These are phyloP conservation scores for Cicer arietinum DNA, from an alignment of 306 rosid species.

Conservation along the genomic window DNA sequence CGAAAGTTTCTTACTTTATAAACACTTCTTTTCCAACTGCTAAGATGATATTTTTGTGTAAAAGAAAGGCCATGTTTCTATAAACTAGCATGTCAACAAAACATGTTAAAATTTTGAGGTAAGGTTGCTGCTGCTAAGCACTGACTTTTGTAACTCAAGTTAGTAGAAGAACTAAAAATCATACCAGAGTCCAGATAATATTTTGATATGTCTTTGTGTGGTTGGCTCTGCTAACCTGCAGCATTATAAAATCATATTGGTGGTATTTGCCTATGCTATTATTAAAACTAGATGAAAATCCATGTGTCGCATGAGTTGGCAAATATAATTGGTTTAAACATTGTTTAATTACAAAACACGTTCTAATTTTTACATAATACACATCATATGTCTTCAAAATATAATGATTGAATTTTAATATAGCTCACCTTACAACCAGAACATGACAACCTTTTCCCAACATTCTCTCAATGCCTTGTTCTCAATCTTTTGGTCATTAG, in stretches of 20 bases:
- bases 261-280: background rate
- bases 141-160: slow-evolving; percentile 36
- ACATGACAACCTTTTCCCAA: slow-evolving; percentile 6
- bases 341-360: slow-evolving; percentile 11
- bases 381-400: background rate
- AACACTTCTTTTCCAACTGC: slow-evolving; percentile 11
- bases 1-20: slow-evolving; percentile 26
- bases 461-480: background rate
- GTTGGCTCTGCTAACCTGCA: slow-evolving; percentile 16
- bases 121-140: slow-evolving; percentile 33
- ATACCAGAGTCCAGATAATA: slow-evolving; percentile 23
- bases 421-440: slow-evolving; percentile 4
- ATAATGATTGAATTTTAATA: background rate
- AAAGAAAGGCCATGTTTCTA: slow-evolving; percentile 44
- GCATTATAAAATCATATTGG: slow-evolving; percentile 31
- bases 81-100: slow-evolving; percentile 50
- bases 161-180: slow-evolving; percentile 29
- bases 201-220: slow-evolving; percentile 35
- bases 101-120: slow-evolving; percentile 55
- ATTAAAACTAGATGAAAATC: slow-evolving; percentile 3
- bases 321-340: background rate
- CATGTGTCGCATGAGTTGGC: background rate
- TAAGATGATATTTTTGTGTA: slow-evolving; percentile 28
- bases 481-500: background rate
- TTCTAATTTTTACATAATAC: background rate